Evolutionary conservation across 768 basidiomycete genomes (phyloP).

Genomic region (Mrakia frigida): DNA sequence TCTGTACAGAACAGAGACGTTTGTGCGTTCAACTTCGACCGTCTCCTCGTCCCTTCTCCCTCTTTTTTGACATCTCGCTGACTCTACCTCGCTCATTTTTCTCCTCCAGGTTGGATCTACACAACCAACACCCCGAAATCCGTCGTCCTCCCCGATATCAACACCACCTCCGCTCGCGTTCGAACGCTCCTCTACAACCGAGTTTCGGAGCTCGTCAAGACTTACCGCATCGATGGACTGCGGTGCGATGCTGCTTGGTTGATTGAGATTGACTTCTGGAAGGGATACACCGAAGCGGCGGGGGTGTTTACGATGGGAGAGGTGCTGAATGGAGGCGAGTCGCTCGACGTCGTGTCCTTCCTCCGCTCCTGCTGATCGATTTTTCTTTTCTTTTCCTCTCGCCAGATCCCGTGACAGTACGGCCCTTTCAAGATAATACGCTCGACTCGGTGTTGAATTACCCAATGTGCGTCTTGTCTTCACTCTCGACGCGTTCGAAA

Average conservation of each 20-base stretch:
- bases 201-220: slow-evolving; percentile 21
- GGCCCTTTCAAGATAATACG: background rate
- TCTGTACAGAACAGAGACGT: slow-evolving; percentile 10
- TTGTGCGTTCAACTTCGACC: slow-evolving; percentile 1
- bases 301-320: slow-evolving; percentile 24
- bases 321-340: slow-evolving; percentile 25
- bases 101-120: slow-evolving; percentile 18
- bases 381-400: background rate
- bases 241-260: slow-evolving; percentile 27
- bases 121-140: background rate
- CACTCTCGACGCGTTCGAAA: too few relatives aligned
- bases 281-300: background rate
- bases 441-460: slow-evolving; percentile 43
- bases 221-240: slow-evolving; percentile 23
- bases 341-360: background rate
- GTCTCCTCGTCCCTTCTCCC: background rate
- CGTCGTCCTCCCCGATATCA: slow-evolving; percentile 24
- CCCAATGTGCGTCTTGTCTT: slow-evolving; percentile 22
- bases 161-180: slow-evolving; percentile 4
- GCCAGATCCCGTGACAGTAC: background rate
- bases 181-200: slow-evolving; percentile 3
- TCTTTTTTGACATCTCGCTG: background rate
- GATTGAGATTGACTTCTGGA: slow-evolving; percentile 23
- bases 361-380: background rate
- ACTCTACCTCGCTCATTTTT: background rate